Base-by-base conservation (phyloP, 352 stramenopile genomes). In the Phytophthora litchii region DNA sequence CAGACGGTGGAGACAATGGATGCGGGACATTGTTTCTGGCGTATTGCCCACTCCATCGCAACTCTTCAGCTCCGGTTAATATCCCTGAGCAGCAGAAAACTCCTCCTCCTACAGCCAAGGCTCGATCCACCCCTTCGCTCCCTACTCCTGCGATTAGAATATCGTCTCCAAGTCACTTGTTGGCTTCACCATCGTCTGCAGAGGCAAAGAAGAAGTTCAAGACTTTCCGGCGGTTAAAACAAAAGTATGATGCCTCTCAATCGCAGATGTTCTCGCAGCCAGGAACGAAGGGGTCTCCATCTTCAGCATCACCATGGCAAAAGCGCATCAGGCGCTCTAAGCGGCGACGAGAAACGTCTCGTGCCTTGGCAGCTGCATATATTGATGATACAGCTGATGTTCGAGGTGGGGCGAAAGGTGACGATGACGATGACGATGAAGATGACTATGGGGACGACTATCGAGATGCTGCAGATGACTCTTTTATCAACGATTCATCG, bases 401-500 rank as follows among this genome's bases (percentile, higher is more conserved):
- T 47, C 70, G 67, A 54, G 83, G 75, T 14, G 72, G 60, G n/a
- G 69, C 70, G 32, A 69, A 73, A 3, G 64, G 78, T 25, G 72
- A 88, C 14, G 80, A 88, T 35, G 72, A 88, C 14, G 80, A 88
- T 35, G 77, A 83, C 11, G 78, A 88, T 16, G 80, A 87, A 11
- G 79, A 91, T 11, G 77, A 90, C 14, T 82, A 91, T 20, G 73
- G 78, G 12, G 78, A 91, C 25, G 64, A 80, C 55, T 70, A 77
- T 17, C 58, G 67, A 45, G 64, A 87, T 41, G 76, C 68, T 14
- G 57, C 71, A 1, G 82, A 92, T 41, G 63, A 83, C 21, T 89
- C 82, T 25, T 94, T 94, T 35, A 94, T 94, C 46, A 86, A 94
- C 46, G 76, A 94, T 70, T 90, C 82, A 1, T 92, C 85, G 3